Base-by-base conservation (phyloP, 1,284 basidiomycete species). In the Somion occarium region DNA sequence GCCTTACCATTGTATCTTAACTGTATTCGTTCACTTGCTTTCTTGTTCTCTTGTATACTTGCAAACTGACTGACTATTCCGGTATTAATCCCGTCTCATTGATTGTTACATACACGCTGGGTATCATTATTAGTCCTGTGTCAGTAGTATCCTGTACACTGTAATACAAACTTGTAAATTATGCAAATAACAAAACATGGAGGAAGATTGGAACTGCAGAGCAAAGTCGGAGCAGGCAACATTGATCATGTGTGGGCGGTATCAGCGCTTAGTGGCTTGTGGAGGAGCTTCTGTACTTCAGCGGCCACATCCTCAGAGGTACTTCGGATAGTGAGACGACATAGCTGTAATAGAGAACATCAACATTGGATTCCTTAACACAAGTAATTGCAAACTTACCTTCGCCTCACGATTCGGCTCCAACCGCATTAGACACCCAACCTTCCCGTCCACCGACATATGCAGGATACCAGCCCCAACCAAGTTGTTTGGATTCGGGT, bases 331-430 rank as follows among this genome's bases (percentile, higher is more conserved):
- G 97, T 99, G 54, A 99, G 67, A 48, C 97, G 88, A 67, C 93
- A 97, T 44, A 98, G 75, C 93, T 95, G 57, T 42, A 56, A 58
- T 12, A 41, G 18, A 18, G 18, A 26, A 49, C 5, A 38, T 47
- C 24, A 48, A 44, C 44, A 46, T 47, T 26, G 38, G 18, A 24
- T 34, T 37, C 18, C 22, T 22, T 41, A 5, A 19, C 18, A 23
- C 20, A 20, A 2, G 42, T 51, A 27, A 46, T 49, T 48, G 18
- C 38, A 27, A 37, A 59, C 76, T 52, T 64, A 91, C 92, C 79
- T 96, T 96, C 15, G 94, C 95, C 54, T 95, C 92, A 50, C 82
- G 80, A 71, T 98, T 99, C 1, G 97, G 97, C 69, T 99, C 97
- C 44, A 98, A 67, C 50, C 97, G 80, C 59, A 98, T 72, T 58